Evolutionary conservation across 345 rosid species (phyloP).

Genomic region (Ricinus communis): DNA sequence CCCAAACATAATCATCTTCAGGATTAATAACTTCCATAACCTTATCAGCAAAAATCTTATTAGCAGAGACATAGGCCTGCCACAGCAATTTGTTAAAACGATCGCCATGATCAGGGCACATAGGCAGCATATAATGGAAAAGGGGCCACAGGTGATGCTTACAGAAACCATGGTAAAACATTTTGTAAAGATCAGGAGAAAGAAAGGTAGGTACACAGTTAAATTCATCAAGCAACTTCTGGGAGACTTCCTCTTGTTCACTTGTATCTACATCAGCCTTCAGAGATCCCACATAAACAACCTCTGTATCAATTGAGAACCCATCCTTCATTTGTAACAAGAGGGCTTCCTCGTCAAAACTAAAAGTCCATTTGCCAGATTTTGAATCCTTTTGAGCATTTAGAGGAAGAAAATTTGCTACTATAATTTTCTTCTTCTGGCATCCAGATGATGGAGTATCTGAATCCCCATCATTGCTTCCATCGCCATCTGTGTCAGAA

Average conservation of each 20-base stretch:
- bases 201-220: slow-evolving; percentile 46
- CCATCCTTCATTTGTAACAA: slow-evolving; percentile 43
- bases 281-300: slow-evolving; percentile 44
- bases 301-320: slow-evolving; percentile 30
- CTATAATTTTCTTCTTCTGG: slow-evolving; percentile 36
- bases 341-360: slow-evolving; percentile 43
- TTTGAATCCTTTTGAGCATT: slow-evolving; percentile 33
- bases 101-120: slow-evolving; percentile 37
- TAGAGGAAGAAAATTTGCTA: slow-evolving; percentile 43
- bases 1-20: slow-evolving; percentile 46
- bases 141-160: slow-evolving; percentile 56
- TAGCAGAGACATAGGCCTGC: slow-evolving; percentile 46
- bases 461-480: slow-evolving; percentile 15
- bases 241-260: slow-evolving; percentile 46
- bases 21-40: slow-evolving; percentile 46
- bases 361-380: slow-evolving; percentile 36
- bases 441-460: slow-evolving; percentile 17
- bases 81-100: slow-evolving; percentile 41
- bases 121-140: slow-evolving; percentile 51
- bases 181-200: slow-evolving; percentile 39
- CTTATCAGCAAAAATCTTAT: slow-evolving; percentile 46
- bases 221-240: slow-evolving; percentile 40
- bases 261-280: slow-evolving; percentile 39
- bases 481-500: slow-evolving; percentile 43
- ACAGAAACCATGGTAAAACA: slow-evolving; percentile 44